Base-by-base conservation (phyloP, 2,329 filamentous ascomycete species). In the Intubia oerlemansii region DNA sequence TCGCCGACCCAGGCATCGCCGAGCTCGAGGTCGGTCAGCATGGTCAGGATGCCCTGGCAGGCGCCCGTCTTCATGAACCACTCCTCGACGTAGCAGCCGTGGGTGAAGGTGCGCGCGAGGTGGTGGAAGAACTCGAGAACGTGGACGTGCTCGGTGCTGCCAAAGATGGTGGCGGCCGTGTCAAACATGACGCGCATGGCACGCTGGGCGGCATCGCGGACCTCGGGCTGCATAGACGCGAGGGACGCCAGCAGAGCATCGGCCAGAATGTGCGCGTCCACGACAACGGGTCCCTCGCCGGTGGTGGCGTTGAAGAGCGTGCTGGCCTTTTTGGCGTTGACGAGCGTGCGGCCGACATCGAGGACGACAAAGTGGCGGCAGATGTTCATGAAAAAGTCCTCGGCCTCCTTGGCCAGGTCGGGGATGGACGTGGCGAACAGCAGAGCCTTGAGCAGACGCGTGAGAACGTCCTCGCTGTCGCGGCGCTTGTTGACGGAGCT, bases 51-150 rank as follows among this genome's bases (percentile, higher is more conserved):
- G 31, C 90, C 90, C 13, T 85, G 55, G 30, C 78, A 84, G 22
- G 88, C 88, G 27, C 85, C 88, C 21, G 82, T 78, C 51, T 99
- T 98, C 29, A 84, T 84, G 44, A 92, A 98, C 88, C 90, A 99
- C 42, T 98, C 88, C 47, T 98, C 85, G 42, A 88, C 82, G 42
- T 93, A 84, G 47, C 88, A 98, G 38, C 80, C 82, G 46, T 98
- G 88, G 41, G 80, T 88, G 46, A 95, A 92, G 1, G 72, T 73
- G 34, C 70, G 76, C 22, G 76, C 74, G 5, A 98, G 59, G 42
- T 85, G 73, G 33, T 62, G 64, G 52, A 98, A 98, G 50, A 98
- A 80, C 1, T 75, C 69, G 7, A 98, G 60, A 32, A 70, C 71
- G 19, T 78, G 68, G 18, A 84, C 71, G 30, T 76, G 65, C 14